Percentiles rank a stretch among this genome's conserved stretches.
These are phyloP conservation scores for Exophiala mesophila DNA, from an alignment of 2,329 filamentous ascomycete genomes.

Conservation along the genomic window DNA sequence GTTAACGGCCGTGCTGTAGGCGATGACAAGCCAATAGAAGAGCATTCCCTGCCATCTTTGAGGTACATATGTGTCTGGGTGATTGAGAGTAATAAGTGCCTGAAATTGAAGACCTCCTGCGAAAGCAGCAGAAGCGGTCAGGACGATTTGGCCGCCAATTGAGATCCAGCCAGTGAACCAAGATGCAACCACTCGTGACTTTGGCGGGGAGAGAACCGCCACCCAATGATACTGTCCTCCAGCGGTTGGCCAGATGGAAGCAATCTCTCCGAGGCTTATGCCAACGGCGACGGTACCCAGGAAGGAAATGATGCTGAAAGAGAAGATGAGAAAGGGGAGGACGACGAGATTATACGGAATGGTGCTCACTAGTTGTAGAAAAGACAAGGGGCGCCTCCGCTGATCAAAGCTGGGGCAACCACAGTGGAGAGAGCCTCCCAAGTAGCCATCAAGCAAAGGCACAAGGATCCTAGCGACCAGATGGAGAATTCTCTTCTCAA, in stretches of 20 bases:
- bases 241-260: constrained; percentile 30
- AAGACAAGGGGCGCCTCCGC: constrained; percentile 31
- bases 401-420: constrained; percentile 32
- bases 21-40: constrained; percentile 43
- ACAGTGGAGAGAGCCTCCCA: constrained; percentile 49
- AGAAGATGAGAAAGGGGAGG: constrained; percentile 25
- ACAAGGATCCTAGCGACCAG: constrained; percentile 42
- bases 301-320: constrained; percentile 16
- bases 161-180: constrained; percentile 31
- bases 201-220: constrained; percentile 32
- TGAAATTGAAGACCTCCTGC: constrained; percentile 32
- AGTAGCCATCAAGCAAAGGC: constrained; percentile 48
- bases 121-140: constrained; percentile 33
- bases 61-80: constrained; percentile 35
- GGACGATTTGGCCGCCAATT: constrained; percentile 36
- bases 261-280: constrained; percentile 27
- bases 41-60: constrained; percentile 45
- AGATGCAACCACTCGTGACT: constrained; percentile 2
- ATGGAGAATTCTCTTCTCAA: constrained; percentile 45
- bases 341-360: constrained; percentile 42
- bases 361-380: constrained; percentile 37
- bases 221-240: constrained; percentile 40
- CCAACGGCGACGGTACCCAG: constrained; percentile 13
- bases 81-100: constrained; percentile 32
- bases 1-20: constrained; percentile 38